Base-by-base conservation (phyloP, 768 basidiomycete species). In the Hygrophoropsis aurantiaca region DNA sequence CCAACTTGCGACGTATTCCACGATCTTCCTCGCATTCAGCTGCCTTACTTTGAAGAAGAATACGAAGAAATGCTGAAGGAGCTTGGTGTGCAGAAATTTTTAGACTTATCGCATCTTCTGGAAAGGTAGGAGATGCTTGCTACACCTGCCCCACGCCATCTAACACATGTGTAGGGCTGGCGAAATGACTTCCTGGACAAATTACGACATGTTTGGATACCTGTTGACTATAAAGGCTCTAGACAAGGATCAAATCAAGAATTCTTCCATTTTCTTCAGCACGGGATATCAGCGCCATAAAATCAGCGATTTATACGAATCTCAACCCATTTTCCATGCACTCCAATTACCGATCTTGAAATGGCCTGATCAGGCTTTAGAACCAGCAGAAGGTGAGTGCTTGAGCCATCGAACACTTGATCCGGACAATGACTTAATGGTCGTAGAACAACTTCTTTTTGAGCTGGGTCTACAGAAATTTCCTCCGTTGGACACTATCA, bases 21-120 rank as follows among this genome's bases (percentile, higher is more conserved):
- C 20, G 94, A 95, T 61, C 70, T 94, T 15, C 83, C 92, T 3
- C 80, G 89, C 34, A 80, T 90, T 8, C 74, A 68, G 0, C 64
- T 93, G 20, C 81, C 88, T 2, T 85, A 82, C 18, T 13, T 30
- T 7, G 13, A 30, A 6, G 27, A 30, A 13, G 27, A 30, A 13
- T 30, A 30, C 43, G 83, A 87, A 62, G 81, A 76, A 54, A 67
- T 85, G 8, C 59, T 85, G 5, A 66, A 76, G 40, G 74, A 75
- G 2, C 65, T 97, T 0, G 90, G 87, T 11, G 86, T 93, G 16
- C 74, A 85, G 5, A 84, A 81, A 58, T 89, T 91, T 53, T 89
- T 94, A 16, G 88, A 94, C 50, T 71, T 95, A 3, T 89, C 93
- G 61, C 68, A 92, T 2, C 79, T 97, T 9, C 95, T 97, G 61